A percentile compares a stretch with the other conserved stretches of the same genome.
These are phyloP conservation scores for Sporobolomyces roseus DNA, from an alignment of 768 basidiomycete species.

Conservation along the genomic window DNA sequence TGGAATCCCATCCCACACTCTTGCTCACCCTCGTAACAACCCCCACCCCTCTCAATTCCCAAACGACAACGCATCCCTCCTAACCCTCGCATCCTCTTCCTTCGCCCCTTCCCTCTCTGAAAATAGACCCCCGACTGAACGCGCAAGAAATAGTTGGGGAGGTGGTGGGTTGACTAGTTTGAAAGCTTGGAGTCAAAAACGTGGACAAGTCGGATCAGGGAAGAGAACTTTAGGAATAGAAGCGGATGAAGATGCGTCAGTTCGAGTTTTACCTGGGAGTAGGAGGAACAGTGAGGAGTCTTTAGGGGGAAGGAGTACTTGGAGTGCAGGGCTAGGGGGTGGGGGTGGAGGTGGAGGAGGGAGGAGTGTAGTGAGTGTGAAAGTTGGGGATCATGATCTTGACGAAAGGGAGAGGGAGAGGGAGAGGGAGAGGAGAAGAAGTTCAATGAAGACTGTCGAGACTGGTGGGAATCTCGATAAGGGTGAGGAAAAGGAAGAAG, in stretches of 20 bases:
- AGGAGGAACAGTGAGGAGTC: slow-evolving; percentile 85
- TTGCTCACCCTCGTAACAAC: slow-evolving; percentile 93
- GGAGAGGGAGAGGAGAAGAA: slow-evolving; percentile 7
- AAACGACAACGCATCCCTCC: slow-evolving; percentile 80
- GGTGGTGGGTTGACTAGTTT: slow-evolving; percentile 56
- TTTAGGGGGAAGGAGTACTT: slow-evolving; percentile 67
- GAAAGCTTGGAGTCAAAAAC: slow-evolving; percentile 64
- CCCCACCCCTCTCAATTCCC: slow-evolving; percentile 88
- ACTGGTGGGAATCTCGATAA: background rate
- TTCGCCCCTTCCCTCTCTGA: slow-evolving; percentile 55
- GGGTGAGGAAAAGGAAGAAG: background rate
- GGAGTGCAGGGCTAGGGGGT: slow-evolving; percentile 61
- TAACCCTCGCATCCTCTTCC: slow-evolving; percentile 80
- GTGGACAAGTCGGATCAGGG: slow-evolving; percentile 29
- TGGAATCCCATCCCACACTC: slow-evolving; percentile 68
- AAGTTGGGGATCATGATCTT: background rate
- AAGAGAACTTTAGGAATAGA: slow-evolving; percentile 42
- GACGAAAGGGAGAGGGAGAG: background rate
- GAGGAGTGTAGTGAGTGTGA: slow-evolving; percentile 7
- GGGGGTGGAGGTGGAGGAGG: slow-evolving; percentile 5
- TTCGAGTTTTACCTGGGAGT: slow-evolving; percentile 80
- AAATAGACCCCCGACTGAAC: background rate
- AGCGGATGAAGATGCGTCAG: slow-evolving; percentile 76
- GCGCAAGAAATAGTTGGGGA: slow-evolving; percentile 52
- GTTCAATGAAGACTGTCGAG: slow-evolving; percentile 7